phyloP scores from a whole-genome alignment of 192 early-diverging fungal species.

The Cetraspora pellucida region DNA sequence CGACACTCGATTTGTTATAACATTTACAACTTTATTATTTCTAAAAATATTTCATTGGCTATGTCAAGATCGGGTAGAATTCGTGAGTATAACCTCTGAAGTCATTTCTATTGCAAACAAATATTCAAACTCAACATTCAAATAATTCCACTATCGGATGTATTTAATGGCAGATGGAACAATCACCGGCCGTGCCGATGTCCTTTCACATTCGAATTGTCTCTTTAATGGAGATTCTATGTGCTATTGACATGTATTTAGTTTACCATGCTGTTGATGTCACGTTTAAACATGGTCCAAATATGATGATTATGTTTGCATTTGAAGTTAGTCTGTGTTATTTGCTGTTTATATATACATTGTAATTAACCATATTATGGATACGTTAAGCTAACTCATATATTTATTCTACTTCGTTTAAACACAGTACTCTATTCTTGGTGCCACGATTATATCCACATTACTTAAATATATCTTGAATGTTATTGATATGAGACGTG shows the following conservation, averaged over 20 bases:
- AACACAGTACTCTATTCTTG: conserved; percentile 87
- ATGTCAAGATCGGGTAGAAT: conserved; percentile 87
- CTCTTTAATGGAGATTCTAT: conserved; percentile 65
- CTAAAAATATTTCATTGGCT: conserved; percentile 98
- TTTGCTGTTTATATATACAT: background rate
- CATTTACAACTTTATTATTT: conserved; percentile 88
- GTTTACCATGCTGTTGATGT: conserved; percentile 67
- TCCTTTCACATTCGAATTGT: conserved; percentile 76
- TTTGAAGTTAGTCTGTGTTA: conserved; percentile 73
- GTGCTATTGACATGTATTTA: conserved; percentile 73
- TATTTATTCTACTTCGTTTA: conserved; percentile 7
- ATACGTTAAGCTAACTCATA: background rate
- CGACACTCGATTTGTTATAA: conserved; percentile 78
- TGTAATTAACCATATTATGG: too few relatives aligned
- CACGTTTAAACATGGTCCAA: conserved; percentile 69
- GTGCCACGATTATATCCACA: conserved; percentile 73
- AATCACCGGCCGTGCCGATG: conserved; percentile 63
- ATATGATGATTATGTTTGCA: conserved; percentile 98
- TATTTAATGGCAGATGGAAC: conserved; percentile 73
- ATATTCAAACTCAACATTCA: background rate
- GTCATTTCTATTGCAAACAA: background rate
- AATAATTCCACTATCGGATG: background rate
- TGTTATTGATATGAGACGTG: conserved; percentile 76
- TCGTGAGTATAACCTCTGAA: conserved; percentile 47
- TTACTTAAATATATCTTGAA: conserved; percentile 88